Evolutionary conservation across 306 rosid genomes (phyloP).

Genomic region (Begonia peltatifolia): DNA sequence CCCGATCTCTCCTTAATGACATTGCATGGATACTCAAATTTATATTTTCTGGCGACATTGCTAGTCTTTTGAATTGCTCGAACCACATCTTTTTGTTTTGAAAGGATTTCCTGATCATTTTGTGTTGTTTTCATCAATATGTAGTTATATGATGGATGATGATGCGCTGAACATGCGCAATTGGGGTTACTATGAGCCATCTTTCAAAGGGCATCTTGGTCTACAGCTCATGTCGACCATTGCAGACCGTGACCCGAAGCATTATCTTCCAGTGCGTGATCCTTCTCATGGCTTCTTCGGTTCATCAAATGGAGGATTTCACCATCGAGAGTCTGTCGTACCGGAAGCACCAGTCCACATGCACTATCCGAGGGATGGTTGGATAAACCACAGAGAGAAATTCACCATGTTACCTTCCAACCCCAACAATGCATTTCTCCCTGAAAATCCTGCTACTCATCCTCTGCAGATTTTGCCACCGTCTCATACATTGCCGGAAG

Average conservation of each 20-base stretch:
- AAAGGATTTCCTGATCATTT: constrained; percentile 5
- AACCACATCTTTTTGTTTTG: constrained; percentile 1
- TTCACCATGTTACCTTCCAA: constrained; percentile 63
- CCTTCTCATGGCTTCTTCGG: constrained; percentile 35
- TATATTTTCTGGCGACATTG: too few species aligned
- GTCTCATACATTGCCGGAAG: constrained; percentile 16
- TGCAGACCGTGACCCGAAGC: constrained; percentile 65
- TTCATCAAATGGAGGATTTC: constrained; percentile 41
- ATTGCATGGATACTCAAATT: too few species aligned
- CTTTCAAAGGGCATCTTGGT: constrained; percentile 82
- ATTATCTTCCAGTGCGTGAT: constrained; percentile 67
- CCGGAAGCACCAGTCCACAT: constrained; percentile 42
- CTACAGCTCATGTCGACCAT: constrained; percentile 90
- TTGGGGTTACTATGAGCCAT: constrained; percentile 96
- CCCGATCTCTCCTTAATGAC: too few species aligned
- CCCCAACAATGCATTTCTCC: constrained; percentile 50
- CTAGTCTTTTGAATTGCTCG: neutral
- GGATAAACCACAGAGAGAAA: constrained; percentile 76
- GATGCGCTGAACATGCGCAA: constrained; percentile 86
- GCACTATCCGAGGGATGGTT: constrained; percentile 62
- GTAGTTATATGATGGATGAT: constrained; percentile 78
- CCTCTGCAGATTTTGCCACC: constrained; percentile 55
- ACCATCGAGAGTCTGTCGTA: constrained; percentile 52
- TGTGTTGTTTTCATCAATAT: constrained; percentile 17
- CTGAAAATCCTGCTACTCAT: constrained; percentile 56